Evolutionary conservation across 257 asterid genomes (phyloP).

Genomic region (Petunia secreta): DNA sequence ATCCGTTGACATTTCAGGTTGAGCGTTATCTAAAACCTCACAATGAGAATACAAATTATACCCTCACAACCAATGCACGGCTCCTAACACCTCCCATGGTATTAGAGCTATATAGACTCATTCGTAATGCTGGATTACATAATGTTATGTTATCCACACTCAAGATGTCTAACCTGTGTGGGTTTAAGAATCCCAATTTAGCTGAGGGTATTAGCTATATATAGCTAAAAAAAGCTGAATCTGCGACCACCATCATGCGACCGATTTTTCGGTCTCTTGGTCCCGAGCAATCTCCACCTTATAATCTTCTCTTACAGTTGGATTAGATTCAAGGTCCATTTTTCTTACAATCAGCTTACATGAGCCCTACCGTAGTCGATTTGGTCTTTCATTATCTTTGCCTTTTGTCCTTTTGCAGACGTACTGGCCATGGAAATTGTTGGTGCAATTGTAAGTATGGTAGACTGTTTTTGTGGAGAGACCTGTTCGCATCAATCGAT

Average conservation of each 20-base stretch:
- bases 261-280: neutral
- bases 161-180: no score
- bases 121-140: neutral
- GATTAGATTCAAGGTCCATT: neutral
- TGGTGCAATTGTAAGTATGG: slow-evolving; percentile 29
- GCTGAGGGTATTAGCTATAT: neutral
- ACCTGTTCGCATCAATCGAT: slow-evolving; percentile 21
- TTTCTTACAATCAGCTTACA: neutral
- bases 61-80: neutral
- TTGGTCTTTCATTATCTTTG: neutral
- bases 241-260: no score
- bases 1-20: neutral
- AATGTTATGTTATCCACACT: neutral
- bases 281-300: neutral
- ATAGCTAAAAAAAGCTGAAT: no score
- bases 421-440: slow-evolving; percentile 28
- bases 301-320: neutral
- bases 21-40: neutral
- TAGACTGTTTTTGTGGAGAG: slow-evolving; percentile 32
- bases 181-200: neutral
- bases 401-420: neutral
- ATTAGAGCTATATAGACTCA: neutral
- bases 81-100: neutral
- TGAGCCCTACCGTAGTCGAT: neutral
- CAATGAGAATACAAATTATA: neutral